Evolutionary conservation across 768 basidiomycete genomes (phyloP), one percentile per base, ranked within the genome.

Genomic region (Psilocybe azurescens): DNA sequence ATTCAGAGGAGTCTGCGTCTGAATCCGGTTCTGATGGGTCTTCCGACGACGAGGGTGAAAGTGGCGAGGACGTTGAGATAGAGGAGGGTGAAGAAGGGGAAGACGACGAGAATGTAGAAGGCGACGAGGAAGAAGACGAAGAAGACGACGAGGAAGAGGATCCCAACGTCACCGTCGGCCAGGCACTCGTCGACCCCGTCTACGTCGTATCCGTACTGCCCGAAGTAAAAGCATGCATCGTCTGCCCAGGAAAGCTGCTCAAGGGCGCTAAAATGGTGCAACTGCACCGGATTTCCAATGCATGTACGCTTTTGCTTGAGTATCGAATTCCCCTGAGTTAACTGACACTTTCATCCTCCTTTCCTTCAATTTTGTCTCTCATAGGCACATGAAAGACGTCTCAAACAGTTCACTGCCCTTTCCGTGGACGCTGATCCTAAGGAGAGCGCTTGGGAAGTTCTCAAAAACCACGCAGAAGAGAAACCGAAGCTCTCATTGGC

Each of bases 231-330:
- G 82, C 79, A 8, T 93, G 92, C 70, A 79, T 87, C 7, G 69
- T 89, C 5, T 94, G 92, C 72, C 90, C 89, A 10, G 87, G 86
- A 41, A 94, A 91, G 70, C 69, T 81, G n/a, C 79, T 94, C 44
- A 91, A 91, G 70, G 82, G 83, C 51, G 56, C 65, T 8, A 78
- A 77, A 53, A 86, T 89, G 85, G 76, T 83, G 38, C 74, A 79
- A 59, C 73, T 82, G 13, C 92, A 94, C 72, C 78, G 77, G 60
- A 76, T 75, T 9, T 89, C 91, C 36, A 86, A 82, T 74, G 92
- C 86, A 82, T 74, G 87, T 83, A 74, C 67, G 70, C 62, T 77
- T 74, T 64, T 58, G 32, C 70, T 66, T 55, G 50, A 46, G 30
- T 46, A 69, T 28, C 18, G 46, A 44, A 41, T 52, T 53, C 44